Percentiles rank a stretch among this genome's conserved stretches.
Evolutionary conservation across 345 rosid species (phyloP).

Genomic region (Salix suchowensis): DNA sequence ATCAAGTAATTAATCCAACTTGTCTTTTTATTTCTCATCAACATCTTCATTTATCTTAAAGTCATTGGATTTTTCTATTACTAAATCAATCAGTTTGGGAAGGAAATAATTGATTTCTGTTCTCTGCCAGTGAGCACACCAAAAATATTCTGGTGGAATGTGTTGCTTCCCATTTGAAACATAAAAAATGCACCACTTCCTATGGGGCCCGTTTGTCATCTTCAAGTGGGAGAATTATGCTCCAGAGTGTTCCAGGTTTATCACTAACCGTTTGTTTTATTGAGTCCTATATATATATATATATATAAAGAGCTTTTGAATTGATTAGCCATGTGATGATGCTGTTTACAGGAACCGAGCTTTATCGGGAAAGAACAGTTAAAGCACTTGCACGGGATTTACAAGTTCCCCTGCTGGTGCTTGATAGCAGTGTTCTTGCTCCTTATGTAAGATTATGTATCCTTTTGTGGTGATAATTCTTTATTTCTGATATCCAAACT

Average conservation of each 20-base stretch:
- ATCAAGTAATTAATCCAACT: slow-evolving; percentile 56
- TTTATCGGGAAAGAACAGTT: slow-evolving; percentile 85
- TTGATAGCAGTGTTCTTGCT: slow-evolving; percentile 86
- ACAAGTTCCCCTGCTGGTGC: slow-evolving; percentile 78
- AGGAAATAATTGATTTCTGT: not conserved
- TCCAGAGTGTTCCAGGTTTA: slow-evolving; percentile 87
- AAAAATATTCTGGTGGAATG: slow-evolving; percentile 84
- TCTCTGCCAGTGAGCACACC: slow-evolving; percentile 56
- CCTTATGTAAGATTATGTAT: slow-evolving; percentile 74
- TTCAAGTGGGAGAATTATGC: slow-evolving; percentile 86
- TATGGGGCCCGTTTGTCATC: slow-evolving; percentile 77
- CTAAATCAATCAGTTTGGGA: slow-evolving; percentile 3
- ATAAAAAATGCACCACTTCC: slow-evolving; percentile 44
- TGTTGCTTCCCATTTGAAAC: slow-evolving; percentile 74
- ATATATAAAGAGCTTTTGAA: not conserved
- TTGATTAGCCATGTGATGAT: slow-evolving; percentile 13
- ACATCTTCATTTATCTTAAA: not conserved
- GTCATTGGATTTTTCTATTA: slow-evolving; percentile 10
- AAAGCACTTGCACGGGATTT: slow-evolving; percentile 84
- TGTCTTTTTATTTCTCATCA: slow-evolving; percentile 3
- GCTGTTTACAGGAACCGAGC: slow-evolving; percentile 75
- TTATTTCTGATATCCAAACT: not conserved
- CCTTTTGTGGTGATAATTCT: not conserved
- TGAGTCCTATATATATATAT: too few relatives aligned
- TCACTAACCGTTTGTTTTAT: not conserved